A percentile compares a stretch with the other conserved stretches of the same genome.
Conservation (phyloP, 768 basidiomycete species). For the Gloeophyllum trabeum region DNA sequence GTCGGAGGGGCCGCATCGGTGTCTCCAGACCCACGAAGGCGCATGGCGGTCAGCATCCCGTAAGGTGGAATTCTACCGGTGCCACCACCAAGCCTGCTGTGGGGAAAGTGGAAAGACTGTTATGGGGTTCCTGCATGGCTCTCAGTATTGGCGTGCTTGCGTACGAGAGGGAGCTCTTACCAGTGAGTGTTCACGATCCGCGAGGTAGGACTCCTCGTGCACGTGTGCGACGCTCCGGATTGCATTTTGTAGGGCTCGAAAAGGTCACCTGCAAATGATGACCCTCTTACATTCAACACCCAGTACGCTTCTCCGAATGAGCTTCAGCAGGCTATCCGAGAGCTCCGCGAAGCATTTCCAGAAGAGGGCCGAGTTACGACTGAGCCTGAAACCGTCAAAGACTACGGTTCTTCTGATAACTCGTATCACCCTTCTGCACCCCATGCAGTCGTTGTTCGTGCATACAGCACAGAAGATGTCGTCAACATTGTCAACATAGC, state of each 20-base stretch:
- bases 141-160: background rate
- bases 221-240: too few species aligned
- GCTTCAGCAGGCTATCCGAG: slow-evolving; percentile 37
- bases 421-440: slow-evolving; percentile 54
- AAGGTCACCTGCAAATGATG: too few species aligned
- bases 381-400: slow-evolving; percentile 34
- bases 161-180: background rate
- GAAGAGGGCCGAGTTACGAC: slow-evolving; percentile 36
- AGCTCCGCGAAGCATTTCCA: slow-evolving; percentile 36
- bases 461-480: slow-evolving; percentile 68
- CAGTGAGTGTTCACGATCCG: background rate
- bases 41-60: too few species aligned
- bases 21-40: too few species aligned
- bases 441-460: slow-evolving; percentile 37
- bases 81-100: background rate
- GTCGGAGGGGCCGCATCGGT: too few species aligned
- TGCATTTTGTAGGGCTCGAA: too few species aligned
- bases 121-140: background rate
- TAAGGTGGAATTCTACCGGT: background rate
- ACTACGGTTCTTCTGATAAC: slow-evolving; percentile 58
- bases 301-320: slow-evolving; percentile 37
- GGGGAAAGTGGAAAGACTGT: background rate
- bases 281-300: background rate
- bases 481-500: slow-evolving; percentile 72
- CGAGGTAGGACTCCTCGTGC: too few species aligned